Conservation (phyloP, 106 monocot genomes). For the Cymbidium sinense region DNA sequence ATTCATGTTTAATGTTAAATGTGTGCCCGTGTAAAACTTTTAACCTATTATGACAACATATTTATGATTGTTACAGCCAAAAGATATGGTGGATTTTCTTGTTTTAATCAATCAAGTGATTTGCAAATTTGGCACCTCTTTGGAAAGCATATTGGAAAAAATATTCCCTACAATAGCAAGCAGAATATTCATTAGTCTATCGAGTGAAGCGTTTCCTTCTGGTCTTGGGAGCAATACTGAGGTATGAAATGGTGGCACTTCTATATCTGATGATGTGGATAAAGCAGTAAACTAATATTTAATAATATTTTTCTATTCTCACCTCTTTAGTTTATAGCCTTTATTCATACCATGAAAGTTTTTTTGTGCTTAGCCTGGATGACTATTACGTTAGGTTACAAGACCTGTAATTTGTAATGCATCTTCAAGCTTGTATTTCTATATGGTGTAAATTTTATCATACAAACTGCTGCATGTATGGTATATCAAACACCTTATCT, state of each 20-base stretch:
- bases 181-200: slow-evolving; percentile 47
- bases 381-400: too few species aligned
- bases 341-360: too few species aligned
- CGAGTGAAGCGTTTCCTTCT: slow-evolving; percentile 66
- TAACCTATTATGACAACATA: background rate
- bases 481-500: too few species aligned
- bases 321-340: too few species aligned
- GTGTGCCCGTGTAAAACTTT: background rate
- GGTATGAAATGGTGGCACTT: slow-evolving; percentile 34
- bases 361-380: too few species aligned
- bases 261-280: too few species aligned
- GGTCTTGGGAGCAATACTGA: slow-evolving; percentile 63
- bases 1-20: background rate
- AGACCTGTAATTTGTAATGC: too few species aligned
- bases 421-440: too few species aligned
- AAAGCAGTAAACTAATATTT: too few species aligned
- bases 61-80: slow-evolving; percentile 45
- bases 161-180: slow-evolving; percentile 82
- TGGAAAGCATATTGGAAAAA: slow-evolving; percentile 55
- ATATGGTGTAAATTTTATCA: too few species aligned
- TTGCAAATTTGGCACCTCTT: slow-evolving; percentile 73
- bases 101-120: slow-evolving; percentile 84
- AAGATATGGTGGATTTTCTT: slow-evolving; percentile 86
- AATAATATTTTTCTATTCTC: too few species aligned
- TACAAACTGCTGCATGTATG: too few species aligned